Evolutionary conservation across 352 stramenopile species (phyloP).

Genomic region (Plasmopara viticola): DNA sequence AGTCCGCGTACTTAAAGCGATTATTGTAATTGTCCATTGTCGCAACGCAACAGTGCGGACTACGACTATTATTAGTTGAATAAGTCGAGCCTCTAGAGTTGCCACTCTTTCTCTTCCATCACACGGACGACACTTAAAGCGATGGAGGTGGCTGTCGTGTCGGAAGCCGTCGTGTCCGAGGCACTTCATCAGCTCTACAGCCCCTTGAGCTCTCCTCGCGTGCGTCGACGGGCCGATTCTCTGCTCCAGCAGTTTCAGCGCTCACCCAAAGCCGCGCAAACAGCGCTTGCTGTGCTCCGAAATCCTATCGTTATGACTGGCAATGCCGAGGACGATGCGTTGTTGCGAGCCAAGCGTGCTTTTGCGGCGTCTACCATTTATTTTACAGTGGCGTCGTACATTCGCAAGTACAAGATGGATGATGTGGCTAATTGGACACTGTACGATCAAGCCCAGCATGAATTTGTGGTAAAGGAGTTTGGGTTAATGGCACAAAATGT

Average conservation of each 20-base stretch:
- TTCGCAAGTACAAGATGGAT: conserved; percentile 71
- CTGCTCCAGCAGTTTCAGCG: conserved; percentile 70
- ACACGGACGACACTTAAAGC: background rate
- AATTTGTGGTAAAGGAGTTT: conserved; percentile 55
- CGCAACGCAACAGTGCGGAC: background rate
- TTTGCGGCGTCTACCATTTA: conserved; percentile 74
- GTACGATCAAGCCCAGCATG: conserved; percentile 44
- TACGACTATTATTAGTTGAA: background rate
- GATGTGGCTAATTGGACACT: conserved; percentile 43
- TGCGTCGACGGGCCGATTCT: conserved; percentile 64
- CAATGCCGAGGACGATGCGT: conserved; percentile 19
- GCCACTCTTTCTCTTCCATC: background rate
- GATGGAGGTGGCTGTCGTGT: conserved; percentile 42
- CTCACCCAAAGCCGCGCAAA: conserved; percentile 53
- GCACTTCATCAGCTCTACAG: conserved; percentile 73
- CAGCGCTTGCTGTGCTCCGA: conserved; percentile 50
- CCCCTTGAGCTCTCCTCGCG: conserved; percentile 54
- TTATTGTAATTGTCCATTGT: background rate
- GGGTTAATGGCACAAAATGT: conserved; percentile 56
- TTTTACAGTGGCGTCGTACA: conserved; percentile 52
- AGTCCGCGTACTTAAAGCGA: too few relatives aligned
- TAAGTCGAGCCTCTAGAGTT: background rate
- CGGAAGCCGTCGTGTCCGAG: conserved; percentile 35
- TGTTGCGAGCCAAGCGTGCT: conserved; percentile 46
- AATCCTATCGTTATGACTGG: conserved; percentile 35